Base-by-base conservation (phyloP, 2,329 filamentous ascomycete species). In the Monosporascus sp. region DNA sequence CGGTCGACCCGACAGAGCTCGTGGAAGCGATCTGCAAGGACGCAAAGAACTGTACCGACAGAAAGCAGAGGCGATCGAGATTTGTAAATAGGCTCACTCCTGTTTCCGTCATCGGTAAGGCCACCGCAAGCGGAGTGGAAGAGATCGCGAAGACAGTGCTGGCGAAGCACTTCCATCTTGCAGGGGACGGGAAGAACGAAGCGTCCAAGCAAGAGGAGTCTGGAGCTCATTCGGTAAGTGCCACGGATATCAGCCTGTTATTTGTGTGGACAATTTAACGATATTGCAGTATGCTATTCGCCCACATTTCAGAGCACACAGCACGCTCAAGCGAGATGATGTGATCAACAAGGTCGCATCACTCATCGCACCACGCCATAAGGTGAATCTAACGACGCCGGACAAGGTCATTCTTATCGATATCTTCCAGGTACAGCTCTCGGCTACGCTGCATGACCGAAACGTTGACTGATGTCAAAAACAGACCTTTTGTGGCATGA, bases 371-470 rank as follows among this genome's bases (percentile, higher is more conserved):
- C 73, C 78, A 9, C 78, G 78, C 40, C 90, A 94, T 71, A 87
- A 85, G 64, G 90, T 94, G 54, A 84, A 92, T 63, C 79, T 95
- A n/a, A 82, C 78, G 48, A 80, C 78, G n/a, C 88, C 89, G 36
- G 88, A 93, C 71, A 83, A 90, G 66, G 82, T 92, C 34, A 86
- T 94, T 61, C 72, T 93, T 56, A 83, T 94, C 53, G 89, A 94
- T 63, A 80, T 94, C 53, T 93, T 88, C 69, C 85, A 91, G 81
- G 89, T 90, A 78, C 59, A 70, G 31, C 11, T 14, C 31, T 34
- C 31, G 11, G 9, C 27, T 31, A 34, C 31, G 5, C 9, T 34
- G 31, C 31, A 14, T 34, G 31, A 34, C 11, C 9, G 3, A 34
- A 14, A 14, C 11, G 31, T 14, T 34, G 11, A 34, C 31, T 34